A percentile compares a stretch with the other conserved stretches of the same genome.
phyloP scores from a whole-genome alignment of 2,329 filamentous ascomycete species.

The Trichoderma atroviride region DNA sequence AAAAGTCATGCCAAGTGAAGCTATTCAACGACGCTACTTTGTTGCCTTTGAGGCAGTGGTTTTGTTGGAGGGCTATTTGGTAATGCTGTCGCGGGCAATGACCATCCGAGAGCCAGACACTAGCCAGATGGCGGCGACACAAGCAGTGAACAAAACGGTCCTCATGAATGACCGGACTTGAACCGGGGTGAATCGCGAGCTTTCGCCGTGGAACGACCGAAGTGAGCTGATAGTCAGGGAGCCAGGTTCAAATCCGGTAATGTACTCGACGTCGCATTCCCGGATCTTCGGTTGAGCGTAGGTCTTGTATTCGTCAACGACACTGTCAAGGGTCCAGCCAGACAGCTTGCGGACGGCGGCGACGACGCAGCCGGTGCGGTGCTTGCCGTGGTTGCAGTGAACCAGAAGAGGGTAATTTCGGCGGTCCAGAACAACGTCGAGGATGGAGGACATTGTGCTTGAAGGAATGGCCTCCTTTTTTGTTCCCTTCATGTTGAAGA shows the following conservation, averaged over 20 bases:
- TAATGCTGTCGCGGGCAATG: conserved; percentile 27
- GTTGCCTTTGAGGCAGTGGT: background rate
- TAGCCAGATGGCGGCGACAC: conserved; percentile 49
- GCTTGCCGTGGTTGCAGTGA: conserved; percentile 94
- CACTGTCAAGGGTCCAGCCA: conserved; percentile 63
- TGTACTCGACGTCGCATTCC: conserved; percentile 62
- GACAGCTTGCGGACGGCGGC: conserved; percentile 75
- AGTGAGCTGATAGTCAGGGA: conserved; percentile 35
- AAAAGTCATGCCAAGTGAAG: background rate
- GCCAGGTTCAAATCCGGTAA: conserved; percentile 52
- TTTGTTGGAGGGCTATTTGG: conserved; percentile 24
- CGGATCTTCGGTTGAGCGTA: conserved; percentile 65
- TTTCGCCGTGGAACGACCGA: background rate
- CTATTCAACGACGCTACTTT: background rate
- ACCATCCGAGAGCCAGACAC: conserved; percentile 42
- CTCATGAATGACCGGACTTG: conserved; percentile 46
- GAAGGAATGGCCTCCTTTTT: conserved; percentile 75
- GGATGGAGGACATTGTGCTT: conserved; percentile 68
- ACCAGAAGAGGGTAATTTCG: conserved; percentile 79
- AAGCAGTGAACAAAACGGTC: conserved; percentile 46
- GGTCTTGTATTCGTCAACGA: conserved; percentile 72
- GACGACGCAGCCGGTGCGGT: conserved; percentile 88
- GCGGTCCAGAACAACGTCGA: conserved; percentile 70
- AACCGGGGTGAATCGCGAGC: conserved; percentile 30
- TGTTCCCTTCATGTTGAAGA: conserved; percentile 83